Percentiles rank a stretch among this genome's conserved stretches.
phyloP scores from a whole-genome alignment of 257 asterid species.

The Rehmannia glutinosa region DNA sequence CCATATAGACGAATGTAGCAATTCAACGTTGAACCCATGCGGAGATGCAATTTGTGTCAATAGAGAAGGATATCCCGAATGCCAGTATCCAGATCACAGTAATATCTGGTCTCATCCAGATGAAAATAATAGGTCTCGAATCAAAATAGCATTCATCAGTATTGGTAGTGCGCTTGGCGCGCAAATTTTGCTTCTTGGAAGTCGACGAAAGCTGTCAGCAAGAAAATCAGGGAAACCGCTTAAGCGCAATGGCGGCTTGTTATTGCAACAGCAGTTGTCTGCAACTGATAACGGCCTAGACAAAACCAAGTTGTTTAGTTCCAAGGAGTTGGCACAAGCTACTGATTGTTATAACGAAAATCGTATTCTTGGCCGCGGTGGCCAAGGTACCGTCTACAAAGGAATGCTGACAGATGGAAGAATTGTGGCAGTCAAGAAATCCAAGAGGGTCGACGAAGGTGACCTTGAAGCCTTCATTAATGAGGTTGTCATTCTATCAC shows the following conservation, averaged over 20 bases:
- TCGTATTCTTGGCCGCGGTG: constrained; percentile 25
- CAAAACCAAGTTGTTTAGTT: constrained; percentile 14
- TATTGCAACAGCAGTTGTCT: constrained; percentile 28
- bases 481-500: constrained; percentile 25
- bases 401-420: constrained; percentile 26
- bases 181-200: background rate
- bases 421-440: constrained; percentile 24
- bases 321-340: constrained; percentile 25
- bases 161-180: constrained; percentile 9
- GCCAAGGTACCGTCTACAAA: constrained; percentile 26
- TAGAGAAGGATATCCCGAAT: background rate
- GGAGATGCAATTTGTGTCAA: background rate
- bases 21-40: background rate
- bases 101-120: background rate
- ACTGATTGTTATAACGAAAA: constrained; percentile 24
- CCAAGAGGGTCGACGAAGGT: background rate
- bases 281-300: constrained; percentile 15
- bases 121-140: background rate
- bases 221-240: constrained; percentile 13
- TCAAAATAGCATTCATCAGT: background rate
- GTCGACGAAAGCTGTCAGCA: no score
- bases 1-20: constrained; percentile 15
- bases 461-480: constrained; percentile 20
- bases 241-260: constrained; percentile 32
- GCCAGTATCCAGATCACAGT: no score